Base-by-base conservation (phyloP, 208 protist species). In the Acanthamoeba royreba region DNA sequence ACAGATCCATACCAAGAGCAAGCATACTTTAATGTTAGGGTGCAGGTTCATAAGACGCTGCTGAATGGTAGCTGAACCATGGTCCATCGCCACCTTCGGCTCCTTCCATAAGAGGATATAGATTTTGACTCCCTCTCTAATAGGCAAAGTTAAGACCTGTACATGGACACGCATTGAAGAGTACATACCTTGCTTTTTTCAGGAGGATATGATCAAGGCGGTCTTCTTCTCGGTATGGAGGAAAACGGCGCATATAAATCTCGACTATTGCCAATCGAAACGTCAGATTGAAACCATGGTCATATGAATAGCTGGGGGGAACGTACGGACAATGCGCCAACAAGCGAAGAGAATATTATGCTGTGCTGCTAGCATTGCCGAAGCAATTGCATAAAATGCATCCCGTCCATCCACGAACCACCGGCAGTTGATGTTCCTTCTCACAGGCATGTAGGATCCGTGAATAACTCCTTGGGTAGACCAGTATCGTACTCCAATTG, bases 401-500 rank as follows among this genome's bases (percentile, higher is more conserved):
- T 66, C 86, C 25, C 58, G 31, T 4, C 86, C 86, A 31, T 92
- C 86, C n/a, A 92, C 86, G 31, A 77, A 92, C 86, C 86, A 92
- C n/a, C 58, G 55, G 25, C 55, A 66, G 38, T 49, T 77, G 58
- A 33, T 92, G 53, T 43, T 17, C n/a, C 42, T 4, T 0, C 86
- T 22, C 86, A 74, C 35, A 28, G 86, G 55, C 28, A 40, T 55
- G 33, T 58, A 92, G n/a, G 86, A 19, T 7, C 58, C 28, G 86
- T 92, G 58, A 17, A 77, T 77, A 19, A 58, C 13, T 15, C 86
- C 86, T 11, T 33, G 53, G 9, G 19, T 25, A 19, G 86, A 47
- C 86, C 86, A 92, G 45, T 92, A 92, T 4, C 49, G 86, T n/a
- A 92, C n/a, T n/a, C 42, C 86, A 5, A 53, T n/a, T 93, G 86